phyloP scores from a whole-genome alignment of 305 asterid genomes.

The Solanum chacoense region DNA sequence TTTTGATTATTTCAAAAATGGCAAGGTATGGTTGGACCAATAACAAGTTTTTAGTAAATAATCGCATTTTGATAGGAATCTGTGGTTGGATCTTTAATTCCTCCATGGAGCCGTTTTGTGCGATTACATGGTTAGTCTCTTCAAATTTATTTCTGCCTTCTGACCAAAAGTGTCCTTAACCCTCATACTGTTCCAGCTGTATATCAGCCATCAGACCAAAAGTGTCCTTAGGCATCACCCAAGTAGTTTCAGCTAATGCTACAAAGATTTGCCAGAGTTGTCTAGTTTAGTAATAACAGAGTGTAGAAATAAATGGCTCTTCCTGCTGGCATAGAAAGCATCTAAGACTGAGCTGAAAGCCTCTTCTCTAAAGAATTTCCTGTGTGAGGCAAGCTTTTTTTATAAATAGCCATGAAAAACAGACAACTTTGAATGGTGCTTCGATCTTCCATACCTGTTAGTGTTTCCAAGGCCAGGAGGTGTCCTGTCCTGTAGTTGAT shows the following conservation, averaged over 20 bases:
- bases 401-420: not conserved
- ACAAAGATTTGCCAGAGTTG: not conserved
- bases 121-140: conserved; percentile 19
- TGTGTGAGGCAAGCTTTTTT: not conserved
- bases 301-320: not conserved
- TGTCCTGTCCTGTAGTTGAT: not conserved
- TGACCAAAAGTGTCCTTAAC: not conserved
- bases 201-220: not conserved
- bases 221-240: not conserved
- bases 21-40: not conserved
- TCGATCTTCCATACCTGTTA: not conserved
- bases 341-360: not conserved
- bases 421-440: not conserved
- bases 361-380: not conserved
- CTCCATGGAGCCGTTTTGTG: conserved; percentile 37
- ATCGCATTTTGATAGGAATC: conserved; percentile 51
- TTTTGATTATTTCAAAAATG: not conserved
- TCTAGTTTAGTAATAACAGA: not conserved
- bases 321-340: not conserved
- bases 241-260: not conserved
- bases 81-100: conserved; percentile 27
- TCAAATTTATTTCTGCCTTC: not conserved
- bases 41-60: not conserved
- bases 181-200: not conserved
- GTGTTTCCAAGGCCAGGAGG: not conserved